A percentile compares a stretch with the other conserved stretches of the same genome.
phyloP scores from a whole-genome alignment of 2,329 filamentous ascomycete genomes.

The Dryadomyces sulphureus region DNA sequence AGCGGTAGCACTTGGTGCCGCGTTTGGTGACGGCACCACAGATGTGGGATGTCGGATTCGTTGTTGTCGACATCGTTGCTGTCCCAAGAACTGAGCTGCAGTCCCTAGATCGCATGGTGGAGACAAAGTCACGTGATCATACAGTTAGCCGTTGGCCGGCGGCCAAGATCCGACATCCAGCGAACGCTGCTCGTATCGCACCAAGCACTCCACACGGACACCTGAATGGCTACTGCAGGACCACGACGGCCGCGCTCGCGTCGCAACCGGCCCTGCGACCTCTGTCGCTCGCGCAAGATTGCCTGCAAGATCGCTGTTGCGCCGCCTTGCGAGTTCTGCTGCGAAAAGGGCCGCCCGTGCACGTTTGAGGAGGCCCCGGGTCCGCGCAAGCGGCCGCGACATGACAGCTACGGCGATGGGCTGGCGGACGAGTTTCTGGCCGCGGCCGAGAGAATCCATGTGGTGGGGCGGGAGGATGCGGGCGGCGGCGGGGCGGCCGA shows the following conservation, averaged over 20 bases:
- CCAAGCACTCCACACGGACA: not conserved
- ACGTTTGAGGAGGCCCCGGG: constrained; percentile 3
- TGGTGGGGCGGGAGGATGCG: no score
- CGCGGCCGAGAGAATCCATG: not conserved
- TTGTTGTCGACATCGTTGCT: no score
- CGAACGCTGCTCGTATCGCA: not conserved
- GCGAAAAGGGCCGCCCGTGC: not conserved
- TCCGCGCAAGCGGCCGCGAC: not conserved
- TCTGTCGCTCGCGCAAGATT: constrained; percentile 3
- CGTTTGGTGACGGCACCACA: no score
- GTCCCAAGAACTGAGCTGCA: no score
- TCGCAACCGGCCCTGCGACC: constrained; percentile 5
- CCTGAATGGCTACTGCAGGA: not conserved
- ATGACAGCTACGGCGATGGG: not conserved
- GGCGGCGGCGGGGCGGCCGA: not conserved
- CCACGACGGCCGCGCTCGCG: not conserved
- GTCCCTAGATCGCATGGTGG: no score
- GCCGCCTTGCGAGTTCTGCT: constrained; percentile 3
- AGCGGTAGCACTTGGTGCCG: no score
- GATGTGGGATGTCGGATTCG: no score
- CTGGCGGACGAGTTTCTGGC: not conserved
- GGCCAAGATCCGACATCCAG: not conserved
- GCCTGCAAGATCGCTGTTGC: constrained; percentile 1
- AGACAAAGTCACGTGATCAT: not conserved
- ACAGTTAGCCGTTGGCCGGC: not conserved